Conservation (phyloP, 2,329 filamentous ascomycete species). For the Ceratocystis huliohia region DNA sequence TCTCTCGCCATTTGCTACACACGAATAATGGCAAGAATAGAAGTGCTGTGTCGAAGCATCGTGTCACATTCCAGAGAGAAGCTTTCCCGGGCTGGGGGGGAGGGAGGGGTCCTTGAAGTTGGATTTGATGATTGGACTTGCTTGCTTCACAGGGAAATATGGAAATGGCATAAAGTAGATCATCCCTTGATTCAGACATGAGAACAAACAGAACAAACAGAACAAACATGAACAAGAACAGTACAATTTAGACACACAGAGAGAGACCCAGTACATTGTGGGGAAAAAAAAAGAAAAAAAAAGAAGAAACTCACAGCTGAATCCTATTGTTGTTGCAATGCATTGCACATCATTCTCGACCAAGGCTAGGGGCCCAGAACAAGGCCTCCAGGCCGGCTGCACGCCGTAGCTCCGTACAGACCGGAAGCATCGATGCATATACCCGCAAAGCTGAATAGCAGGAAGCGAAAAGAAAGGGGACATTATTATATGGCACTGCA, state of each 20-base stretch:
- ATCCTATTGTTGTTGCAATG: neutral
- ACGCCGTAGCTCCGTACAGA: neutral
- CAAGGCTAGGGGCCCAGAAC: neutral
- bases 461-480: neutral
- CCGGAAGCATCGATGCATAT: conserved; percentile 5
- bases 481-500: neutral
- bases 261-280: neutral
- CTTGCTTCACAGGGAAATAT: too few species aligned
- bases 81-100: neutral
- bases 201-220: conserved; percentile 6
- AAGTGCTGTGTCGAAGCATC: neutral
- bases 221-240: neutral
- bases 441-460: conserved; percentile 8
- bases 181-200: conserved; percentile 3
- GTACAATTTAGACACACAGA: neutral
- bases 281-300: neutral
- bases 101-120: neutral
- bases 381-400: conserved; percentile 1
- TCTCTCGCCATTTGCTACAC: neutral
- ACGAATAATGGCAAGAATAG: neutral
- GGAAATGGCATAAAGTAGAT: neutral
- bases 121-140: too few species aligned
- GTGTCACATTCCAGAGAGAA: neutral
- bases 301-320: neutral
- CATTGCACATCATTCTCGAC: neutral